These are phyloP conservation scores for Pestalotiopsis sp. DNA, from an alignment of 2,329 filamentous ascomycete species.

Conservation along the genomic window DNA sequence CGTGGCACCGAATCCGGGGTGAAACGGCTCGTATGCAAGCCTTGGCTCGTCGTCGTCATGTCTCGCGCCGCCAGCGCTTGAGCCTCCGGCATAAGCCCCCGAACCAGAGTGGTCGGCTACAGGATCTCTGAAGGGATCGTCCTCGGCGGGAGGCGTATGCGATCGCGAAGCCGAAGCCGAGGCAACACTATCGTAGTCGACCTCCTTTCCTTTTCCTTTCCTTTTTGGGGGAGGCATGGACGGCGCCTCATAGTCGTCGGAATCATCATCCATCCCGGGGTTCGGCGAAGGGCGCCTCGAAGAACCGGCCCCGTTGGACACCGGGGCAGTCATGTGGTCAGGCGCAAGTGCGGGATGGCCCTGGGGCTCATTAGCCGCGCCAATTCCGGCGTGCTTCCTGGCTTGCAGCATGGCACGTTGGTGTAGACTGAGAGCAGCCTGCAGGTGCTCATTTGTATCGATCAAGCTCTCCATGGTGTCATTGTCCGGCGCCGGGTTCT, in stretches of 20 bases:
- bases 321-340: slow-evolving; percentile 7
- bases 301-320: slow-evolving; percentile 11
- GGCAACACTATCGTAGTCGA: slow-evolving; percentile 23
- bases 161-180: slow-evolving; percentile 32
- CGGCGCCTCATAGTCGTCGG: slow-evolving; percentile 27
- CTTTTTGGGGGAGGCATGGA: slow-evolving; percentile 27
- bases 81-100: slow-evolving; percentile 22
- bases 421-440: slow-evolving; percentile 80
- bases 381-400: slow-evolving; percentile 54
- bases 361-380: slow-evolving; percentile 20
- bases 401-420: slow-evolving; percentile 76
- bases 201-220: slow-evolving; percentile 36
- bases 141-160: slow-evolving; percentile 29
- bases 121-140: slow-evolving; percentile 40
- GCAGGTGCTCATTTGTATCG: slow-evolving; percentile 90
- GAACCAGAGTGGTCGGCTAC: slow-evolving; percentile 20
- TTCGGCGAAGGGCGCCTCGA: slow-evolving; percentile 12
- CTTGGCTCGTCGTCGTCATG: slow-evolving; percentile 28
- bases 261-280: not conserved
- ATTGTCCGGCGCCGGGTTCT: slow-evolving; percentile 83
- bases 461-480: slow-evolving; percentile 93
- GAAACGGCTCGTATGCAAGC: slow-evolving; percentile 36
- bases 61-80: slow-evolving; percentile 20
- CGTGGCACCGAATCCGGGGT: slow-evolving; percentile 36
- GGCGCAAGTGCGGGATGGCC: not conserved